Evolutionary conservation across 2,329 filamentous ascomycete species (phyloP).

Genomic region (Penicillium brasilianum): DNA sequence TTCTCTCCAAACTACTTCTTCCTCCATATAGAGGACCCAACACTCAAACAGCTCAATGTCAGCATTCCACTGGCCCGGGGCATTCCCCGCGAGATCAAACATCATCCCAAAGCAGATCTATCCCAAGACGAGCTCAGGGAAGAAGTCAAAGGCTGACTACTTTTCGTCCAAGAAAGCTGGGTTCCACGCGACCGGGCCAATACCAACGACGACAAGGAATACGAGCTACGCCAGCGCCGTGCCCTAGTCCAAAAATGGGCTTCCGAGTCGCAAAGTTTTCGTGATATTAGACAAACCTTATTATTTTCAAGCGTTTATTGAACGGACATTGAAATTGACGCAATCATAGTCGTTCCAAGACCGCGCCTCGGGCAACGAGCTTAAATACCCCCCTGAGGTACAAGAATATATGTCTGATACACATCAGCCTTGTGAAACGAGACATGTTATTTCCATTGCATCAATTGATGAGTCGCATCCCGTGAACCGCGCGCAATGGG

Average conservation of each 20-base stretch:
- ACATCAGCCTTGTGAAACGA: slow-evolving; percentile 4
- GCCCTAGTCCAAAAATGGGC: slow-evolving; percentile 2
- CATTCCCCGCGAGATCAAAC: neutral
- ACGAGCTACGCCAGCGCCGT: neutral
- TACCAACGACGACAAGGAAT: no score
- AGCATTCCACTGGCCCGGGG: neutral
- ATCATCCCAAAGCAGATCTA: neutral
- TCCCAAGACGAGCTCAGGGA: neutral
- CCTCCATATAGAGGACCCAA: neutral
- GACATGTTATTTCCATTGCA: neutral
- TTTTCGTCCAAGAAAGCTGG: slow-evolving; percentile 1
- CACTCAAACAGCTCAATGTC: neutral
- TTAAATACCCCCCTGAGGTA: slow-evolving; percentile 3
- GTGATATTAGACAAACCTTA: neutral
- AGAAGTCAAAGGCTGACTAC: slow-evolving; percentile 3
- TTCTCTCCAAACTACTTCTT: neutral
- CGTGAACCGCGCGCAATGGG: slow-evolving; percentile 4
- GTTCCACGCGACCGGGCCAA: neutral
- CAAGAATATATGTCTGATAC: neutral
- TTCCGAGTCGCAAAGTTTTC: neutral
- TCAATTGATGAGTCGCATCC: slow-evolving; percentile 1
- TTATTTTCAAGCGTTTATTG: neutral
- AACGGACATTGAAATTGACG: neutral
- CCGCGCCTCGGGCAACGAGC: neutral
- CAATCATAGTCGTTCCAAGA: neutral